Conservation (phyloP, 768 basidiomycete genomes). For the Lactarius sanguifluus region DNA sequence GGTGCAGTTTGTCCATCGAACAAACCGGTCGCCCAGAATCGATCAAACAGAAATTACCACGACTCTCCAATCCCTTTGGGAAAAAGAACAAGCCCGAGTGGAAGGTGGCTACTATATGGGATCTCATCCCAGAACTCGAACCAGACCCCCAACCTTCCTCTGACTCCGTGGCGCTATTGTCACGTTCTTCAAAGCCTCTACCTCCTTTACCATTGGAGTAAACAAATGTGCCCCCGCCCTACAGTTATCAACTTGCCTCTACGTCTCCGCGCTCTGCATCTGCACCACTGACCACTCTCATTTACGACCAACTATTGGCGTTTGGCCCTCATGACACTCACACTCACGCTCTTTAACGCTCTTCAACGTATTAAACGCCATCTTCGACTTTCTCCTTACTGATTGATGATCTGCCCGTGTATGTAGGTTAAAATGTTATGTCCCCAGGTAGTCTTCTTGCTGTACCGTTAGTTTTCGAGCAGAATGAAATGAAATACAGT, state of each 20-base stretch:
- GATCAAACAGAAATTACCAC: constrained; percentile 12
- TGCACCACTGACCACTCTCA: constrained; percentile 18
- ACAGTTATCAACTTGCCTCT: not conserved
- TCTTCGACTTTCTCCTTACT: not conserved
- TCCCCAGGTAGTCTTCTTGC: not conserved
- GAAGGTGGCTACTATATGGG: constrained; percentile 19
- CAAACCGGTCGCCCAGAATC: constrained; percentile 23
- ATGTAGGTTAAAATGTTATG: constrained; percentile 19
- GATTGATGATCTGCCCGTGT: constrained; percentile 3
- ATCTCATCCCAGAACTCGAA: constrained; percentile 20
- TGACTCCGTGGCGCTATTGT: not conserved
- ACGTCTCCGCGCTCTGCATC: not conserved
- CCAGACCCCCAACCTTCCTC: not conserved
- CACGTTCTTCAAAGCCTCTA: not conserved
- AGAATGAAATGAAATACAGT: constrained; percentile 2
- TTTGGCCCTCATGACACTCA: not conserved
- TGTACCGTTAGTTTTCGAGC: constrained; percentile 7
- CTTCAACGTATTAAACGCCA: constrained; percentile 2
- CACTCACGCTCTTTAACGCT: constrained; percentile 15
- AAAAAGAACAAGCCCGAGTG: constrained; percentile 19
- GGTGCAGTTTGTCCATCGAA: constrained; percentile 15
- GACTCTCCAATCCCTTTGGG: constrained; percentile 21
- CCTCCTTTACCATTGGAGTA: not conserved
- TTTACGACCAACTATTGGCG: constrained; percentile 15
- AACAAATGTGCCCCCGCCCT: not conserved